Conservation (phyloP, 2,329 filamentous ascomycete species). For the Dothistroma septosporum region DNA sequence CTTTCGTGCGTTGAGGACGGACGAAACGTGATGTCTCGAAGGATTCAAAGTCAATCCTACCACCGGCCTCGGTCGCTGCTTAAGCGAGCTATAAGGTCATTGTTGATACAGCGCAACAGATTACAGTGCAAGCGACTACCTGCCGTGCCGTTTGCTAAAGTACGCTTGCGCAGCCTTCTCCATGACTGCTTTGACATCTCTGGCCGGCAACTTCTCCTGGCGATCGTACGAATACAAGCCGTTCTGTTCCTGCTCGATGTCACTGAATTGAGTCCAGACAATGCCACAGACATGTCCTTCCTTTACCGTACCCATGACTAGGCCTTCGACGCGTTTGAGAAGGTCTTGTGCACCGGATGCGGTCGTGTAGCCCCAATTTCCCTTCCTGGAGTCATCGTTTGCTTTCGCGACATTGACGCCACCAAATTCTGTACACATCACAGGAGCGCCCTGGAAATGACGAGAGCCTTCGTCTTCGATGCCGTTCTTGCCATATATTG, state of each 20-base stretch:
- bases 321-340: slow-evolving; percentile 54
- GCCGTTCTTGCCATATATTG: slow-evolving; percentile 37
- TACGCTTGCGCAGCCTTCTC: slow-evolving; percentile 51
- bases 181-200: slow-evolving; percentile 56
- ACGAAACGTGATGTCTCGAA: background rate
- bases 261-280: slow-evolving; percentile 61
- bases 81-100: background rate
- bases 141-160: slow-evolving; percentile 23
- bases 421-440: slow-evolving; percentile 65
- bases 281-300: slow-evolving; percentile 58
- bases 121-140: background rate
- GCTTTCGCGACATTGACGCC: slow-evolving; percentile 61
- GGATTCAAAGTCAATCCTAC: background rate
- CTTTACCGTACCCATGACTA: slow-evolving; percentile 56
- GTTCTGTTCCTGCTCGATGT: slow-evolving; percentile 66
- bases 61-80: background rate
- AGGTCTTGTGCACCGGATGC: slow-evolving; percentile 58
- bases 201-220: slow-evolving; percentile 56
- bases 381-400: slow-evolving; percentile 36
- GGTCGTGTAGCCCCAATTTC: slow-evolving; percentile 66
- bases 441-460: slow-evolving; percentile 54
- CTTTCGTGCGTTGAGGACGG: background rate
- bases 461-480: slow-evolving; percentile 45
- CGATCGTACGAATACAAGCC: slow-evolving; percentile 62
- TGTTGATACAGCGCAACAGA: background rate